Evolutionary conservation across 164 flowering plant genomes (phyloP), one percentile per base, ranked within the genome.

Genomic region (Santalum album): DNA sequence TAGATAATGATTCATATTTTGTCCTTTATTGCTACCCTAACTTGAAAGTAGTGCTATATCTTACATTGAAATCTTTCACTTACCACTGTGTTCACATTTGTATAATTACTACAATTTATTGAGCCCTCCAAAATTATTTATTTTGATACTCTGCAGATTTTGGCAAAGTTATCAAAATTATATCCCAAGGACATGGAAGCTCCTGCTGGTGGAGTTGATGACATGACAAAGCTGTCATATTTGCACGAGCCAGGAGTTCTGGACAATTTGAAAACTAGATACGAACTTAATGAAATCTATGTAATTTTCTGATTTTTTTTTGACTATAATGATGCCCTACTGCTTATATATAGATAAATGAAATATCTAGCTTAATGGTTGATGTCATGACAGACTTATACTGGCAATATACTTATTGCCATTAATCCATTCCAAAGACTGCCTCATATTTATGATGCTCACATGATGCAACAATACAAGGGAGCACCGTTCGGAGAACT

Each of bases 131-230:
- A n/a, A 29, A 9, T 29, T 29, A 17, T 17, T n/a, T 4, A 16
- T n/a, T 42, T 42, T 17, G 15, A 20, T 56, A 22, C 7, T 26
- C 49, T 60, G 35, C 42, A 80, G 85, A 57, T 80, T 45, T 56
- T 54, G 36, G 72, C 73, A 27, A 75, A 75, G 2, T 61, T 80
- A 27, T 61, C 75, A n/a, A 77, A 71, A 53, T 43, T 80, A 56
- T 73, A 75, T 55, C 85, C 85, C 14, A 77, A 80, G 48, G 85
- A 80, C 59, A 59, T 64, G 69, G 85, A 80, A 73, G 82, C 82
- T 67, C 76, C 80, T 57, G 76, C 85, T 38, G 79, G 79, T 50
- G 84, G 84, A 53, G 84, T 79, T 64, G 84, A 79, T 71, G 84
- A 79, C 71, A 79, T 79, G 84, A 79, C 84, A 50, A 79, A 79